Conservation (phyloP, 768 basidiomycete genomes). For the Mycena pura region DNA sequence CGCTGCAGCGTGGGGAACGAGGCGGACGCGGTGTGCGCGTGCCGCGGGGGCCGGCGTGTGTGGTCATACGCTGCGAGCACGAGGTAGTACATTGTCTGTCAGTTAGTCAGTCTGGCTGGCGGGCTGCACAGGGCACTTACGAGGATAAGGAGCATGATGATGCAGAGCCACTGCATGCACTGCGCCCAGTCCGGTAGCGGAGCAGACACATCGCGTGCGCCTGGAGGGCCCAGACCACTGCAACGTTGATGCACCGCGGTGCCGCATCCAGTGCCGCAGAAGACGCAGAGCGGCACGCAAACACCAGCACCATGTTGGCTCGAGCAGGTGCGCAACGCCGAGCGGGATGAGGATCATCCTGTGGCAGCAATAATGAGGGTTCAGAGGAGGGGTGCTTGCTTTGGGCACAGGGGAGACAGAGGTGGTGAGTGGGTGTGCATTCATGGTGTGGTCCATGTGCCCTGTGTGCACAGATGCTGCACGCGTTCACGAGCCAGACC, state of each 20-base stretch:
- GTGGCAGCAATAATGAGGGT: too few species aligned
- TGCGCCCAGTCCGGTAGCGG: slow-evolving; percentile 52
- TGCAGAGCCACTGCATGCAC: slow-evolving; percentile 57
- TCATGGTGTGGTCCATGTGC: too few species aligned
- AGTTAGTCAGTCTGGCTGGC: too few species aligned
- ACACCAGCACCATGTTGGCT: slow-evolving; percentile 61
- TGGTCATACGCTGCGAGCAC: slow-evolving; percentile 34
- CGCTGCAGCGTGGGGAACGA: too few species aligned
- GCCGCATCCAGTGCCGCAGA: slow-evolving; percentile 45
- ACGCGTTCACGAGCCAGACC: too few species aligned
- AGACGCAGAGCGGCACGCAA: slow-evolving; percentile 55
- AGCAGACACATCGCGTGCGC: slow-evolving; percentile 36
- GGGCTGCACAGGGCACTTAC: too few species aligned
- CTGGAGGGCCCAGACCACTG: slow-evolving; percentile 66
- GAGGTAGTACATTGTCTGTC: slow-evolving; percentile 40
- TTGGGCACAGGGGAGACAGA: too few species aligned
- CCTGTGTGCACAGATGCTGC: too few species aligned
- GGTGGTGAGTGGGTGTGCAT: too few species aligned
- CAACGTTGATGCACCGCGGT: slow-evolving; percentile 72
- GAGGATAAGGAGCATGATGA: slow-evolving; percentile 55
- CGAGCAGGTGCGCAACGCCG: slow-evolving; percentile 59
- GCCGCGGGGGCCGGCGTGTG: slow-evolving; percentile 30
- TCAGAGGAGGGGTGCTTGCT: too few species aligned
- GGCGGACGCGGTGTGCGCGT: slow-evolving; percentile 17
- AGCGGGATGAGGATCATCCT: too few species aligned